These are phyloP conservation scores for Eucalyptus viminalis DNA, from an alignment of 345 rosid species.

Conservation along the genomic window DNA sequence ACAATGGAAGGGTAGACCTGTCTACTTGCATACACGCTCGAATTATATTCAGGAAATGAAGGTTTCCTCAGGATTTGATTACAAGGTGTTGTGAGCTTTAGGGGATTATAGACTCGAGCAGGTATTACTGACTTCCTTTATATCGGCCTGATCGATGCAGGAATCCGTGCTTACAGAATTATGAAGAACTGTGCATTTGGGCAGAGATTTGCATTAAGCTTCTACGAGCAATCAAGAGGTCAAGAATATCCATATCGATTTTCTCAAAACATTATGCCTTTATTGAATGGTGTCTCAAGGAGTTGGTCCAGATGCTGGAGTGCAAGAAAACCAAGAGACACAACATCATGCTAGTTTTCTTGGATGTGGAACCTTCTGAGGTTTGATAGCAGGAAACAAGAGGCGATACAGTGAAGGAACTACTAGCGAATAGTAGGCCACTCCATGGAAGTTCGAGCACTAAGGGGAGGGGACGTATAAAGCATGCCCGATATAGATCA, in stretches of 20 bases:
- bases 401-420: not conserved
- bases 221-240: not conserved
- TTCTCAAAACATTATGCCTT: not conserved
- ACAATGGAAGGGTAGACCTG: not conserved
- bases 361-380: not conserved
- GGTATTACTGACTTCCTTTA: not conserved
- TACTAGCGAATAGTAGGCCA: not conserved
- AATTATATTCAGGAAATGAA: not conserved
- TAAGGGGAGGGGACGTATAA: no score
- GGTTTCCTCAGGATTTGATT: not conserved
- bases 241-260: not conserved
- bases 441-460: no score
- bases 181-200: not conserved
- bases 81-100: not conserved
- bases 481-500: no score
- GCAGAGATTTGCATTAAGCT: not conserved
- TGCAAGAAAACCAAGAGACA: not conserved
- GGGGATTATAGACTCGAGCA: not conserved
- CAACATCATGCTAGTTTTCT: not conserved
- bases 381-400: not conserved
- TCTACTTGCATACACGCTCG: not conserved
- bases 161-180: not conserved
- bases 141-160: not conserved
- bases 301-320: not conserved
- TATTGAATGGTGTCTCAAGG: not conserved